Evolutionary conservation across 2,329 filamentous ascomycete genomes (phyloP), one percentile per base, ranked within the genome.

Genomic region (Sporothrix curviconia): DNA sequence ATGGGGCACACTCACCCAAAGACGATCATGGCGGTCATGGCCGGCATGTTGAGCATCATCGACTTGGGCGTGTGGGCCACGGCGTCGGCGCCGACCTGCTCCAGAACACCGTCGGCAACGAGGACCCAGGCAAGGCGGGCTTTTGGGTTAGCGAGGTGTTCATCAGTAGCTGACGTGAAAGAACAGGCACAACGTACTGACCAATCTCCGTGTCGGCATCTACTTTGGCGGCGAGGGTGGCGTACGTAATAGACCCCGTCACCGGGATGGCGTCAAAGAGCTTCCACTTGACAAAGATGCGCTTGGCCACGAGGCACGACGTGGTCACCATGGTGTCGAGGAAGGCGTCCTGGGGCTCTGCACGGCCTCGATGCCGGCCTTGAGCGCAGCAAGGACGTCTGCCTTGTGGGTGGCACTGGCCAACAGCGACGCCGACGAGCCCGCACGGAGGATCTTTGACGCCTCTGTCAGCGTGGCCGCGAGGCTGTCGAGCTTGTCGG

Each of bases 211-310:
- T 55, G 15, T 74, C 67, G 1, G 66, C 66, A 0, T 64, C 56
- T 2, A 70, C 25, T 8, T 64, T 64, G 6, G 54, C 52, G 0
- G 69, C 69, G 5, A 74, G 60, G 0, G 68, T 64, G 0, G 44
- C 39, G 53, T 66, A 67, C 7, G 66, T 64, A 14, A 71, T 67
- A 1, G 58, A 32, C 1, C 63, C 67, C 0, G 64, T 62, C 2
- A 50, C 15, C 0, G 70, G 69, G 19, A 74, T 69, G 1, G 58
- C 46, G 7, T 69, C 67, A 50, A 72, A 71, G 0, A 61, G 66
- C 8, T 64, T 62, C 68, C 70, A 71, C 37, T 67, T 62, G 28
- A 66, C 58, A 51, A 72, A 71, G 4, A 71, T 58, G 1, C 64
- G 63, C 7, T 66, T 46, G 3, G 64, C 65, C 2, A 57, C 61